Conservation (phyloP, 2,329 filamentous ascomycete species). For the Biscogniauxia sp. region DNA sequence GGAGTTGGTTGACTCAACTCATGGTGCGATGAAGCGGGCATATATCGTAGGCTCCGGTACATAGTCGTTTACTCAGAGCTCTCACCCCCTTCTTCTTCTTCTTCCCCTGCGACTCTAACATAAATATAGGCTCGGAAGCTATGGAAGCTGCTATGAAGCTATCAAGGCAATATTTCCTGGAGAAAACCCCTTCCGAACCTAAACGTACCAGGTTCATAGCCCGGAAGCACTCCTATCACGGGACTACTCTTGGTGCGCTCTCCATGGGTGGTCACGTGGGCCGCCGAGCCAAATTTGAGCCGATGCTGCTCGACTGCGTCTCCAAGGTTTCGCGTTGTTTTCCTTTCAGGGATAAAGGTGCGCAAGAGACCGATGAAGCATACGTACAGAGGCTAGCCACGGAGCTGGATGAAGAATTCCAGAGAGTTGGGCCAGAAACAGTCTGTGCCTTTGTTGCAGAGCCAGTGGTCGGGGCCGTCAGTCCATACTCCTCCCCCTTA, state of each 20-base stretch:
- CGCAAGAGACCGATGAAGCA: slow-evolving; percentile 51
- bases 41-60: slow-evolving; percentile 37
- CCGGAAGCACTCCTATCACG: slow-evolving; percentile 68
- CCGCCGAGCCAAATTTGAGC: slow-evolving; percentile 61
- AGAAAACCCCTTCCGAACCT: slow-evolving; percentile 50
- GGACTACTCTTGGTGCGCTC: slow-evolving; percentile 66
- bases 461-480: slow-evolving; percentile 69
- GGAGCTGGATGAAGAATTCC: slow-evolving; percentile 68
- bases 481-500: slow-evolving; percentile 14
- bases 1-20: slow-evolving; percentile 31
- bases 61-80: slow-evolving; percentile 4
- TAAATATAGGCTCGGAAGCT: slow-evolving; percentile 55
- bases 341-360: slow-evolving; percentile 55
- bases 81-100: no score
- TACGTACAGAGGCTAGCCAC: slow-evolving; percentile 61
- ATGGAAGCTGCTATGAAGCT: slow-evolving; percentile 63
- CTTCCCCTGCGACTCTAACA: slow-evolving; percentile 1
- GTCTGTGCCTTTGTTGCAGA: slow-evolving; percentile 74
- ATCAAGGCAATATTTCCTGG: slow-evolving; percentile 58
- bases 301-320: slow-evolving; percentile 56
- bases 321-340: slow-evolving; percentile 66
- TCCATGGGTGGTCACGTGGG: slow-evolving; percentile 60
- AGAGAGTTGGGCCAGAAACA: slow-evolving; percentile 58
- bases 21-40: slow-evolving; percentile 33
- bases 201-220: slow-evolving; percentile 64